These are phyloP conservation scores for Neurospora sp. DNA, from an alignment of 495 filamentous ascomycete species.

Conservation along the genomic window DNA sequence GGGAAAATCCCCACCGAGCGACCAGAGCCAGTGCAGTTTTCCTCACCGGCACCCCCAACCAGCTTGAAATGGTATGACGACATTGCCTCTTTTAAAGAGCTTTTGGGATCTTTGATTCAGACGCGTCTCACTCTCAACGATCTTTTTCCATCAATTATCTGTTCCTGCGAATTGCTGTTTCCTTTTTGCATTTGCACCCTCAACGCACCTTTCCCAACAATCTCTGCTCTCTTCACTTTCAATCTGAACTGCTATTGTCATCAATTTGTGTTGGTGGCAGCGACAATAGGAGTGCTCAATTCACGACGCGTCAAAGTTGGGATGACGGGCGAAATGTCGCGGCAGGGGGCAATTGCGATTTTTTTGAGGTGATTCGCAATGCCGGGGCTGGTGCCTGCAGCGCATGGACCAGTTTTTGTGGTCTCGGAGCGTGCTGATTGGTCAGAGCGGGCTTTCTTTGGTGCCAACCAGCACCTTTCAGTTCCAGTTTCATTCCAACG, in stretches of 20 bases:
- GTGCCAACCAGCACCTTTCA: not conserved
- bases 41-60: constrained; percentile 6
- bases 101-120: constrained; percentile 11
- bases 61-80: constrained; percentile 14
- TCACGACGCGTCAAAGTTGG: constrained; percentile 11
- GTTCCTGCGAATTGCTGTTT: not conserved
- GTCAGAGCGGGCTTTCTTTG: not conserved
- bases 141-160: not conserved
- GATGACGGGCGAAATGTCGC: not conserved
- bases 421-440: not conserved
- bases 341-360: constrained; percentile 2
- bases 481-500: not conserved
- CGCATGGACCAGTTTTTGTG: constrained; percentile 7
- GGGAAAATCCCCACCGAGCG: constrained; percentile 14
- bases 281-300: constrained; percentile 9
- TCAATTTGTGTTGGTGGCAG: not conserved
- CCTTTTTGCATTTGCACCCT: not conserved
- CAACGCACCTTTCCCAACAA: not conserved
- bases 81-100: constrained; percentile 11
- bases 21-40: not conserved
- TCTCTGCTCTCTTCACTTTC: not conserved
- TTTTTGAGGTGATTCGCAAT: constrained; percentile 24
- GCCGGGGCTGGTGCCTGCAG: constrained; percentile 21
- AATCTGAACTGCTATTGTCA: not conserved
- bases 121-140: constrained; percentile 11